Base-by-base conservation (phyloP, 2,329 filamentous ascomycete genomes). In the Colletotrichum camelliae region DNA sequence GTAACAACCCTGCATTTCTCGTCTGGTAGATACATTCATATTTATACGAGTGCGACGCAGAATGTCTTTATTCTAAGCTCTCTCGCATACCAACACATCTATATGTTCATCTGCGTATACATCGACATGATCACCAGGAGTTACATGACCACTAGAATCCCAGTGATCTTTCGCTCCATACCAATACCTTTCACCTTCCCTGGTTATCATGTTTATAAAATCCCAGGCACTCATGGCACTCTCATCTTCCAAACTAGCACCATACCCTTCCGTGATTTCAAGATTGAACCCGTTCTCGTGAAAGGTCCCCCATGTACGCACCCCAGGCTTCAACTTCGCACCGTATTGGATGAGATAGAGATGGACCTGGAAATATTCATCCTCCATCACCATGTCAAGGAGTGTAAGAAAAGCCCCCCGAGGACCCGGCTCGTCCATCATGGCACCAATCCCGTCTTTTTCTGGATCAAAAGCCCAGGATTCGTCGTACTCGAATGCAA, bases 281-380 rank as follows among this genome's bases (percentile, higher is more conserved):
- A 70, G 48, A 39, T 37, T 61, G 35, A 62, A n/a, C n/a, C 67
- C 67, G 21, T 64, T 33, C 1, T 37, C 57, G 37, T 62, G 52
- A 21, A 48, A 70, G 2, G 9, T 33, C 3, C 2, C 15, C 10
- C 13, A 2, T n/a, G 2, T 9, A 27, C 4, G 16, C 16, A 2
- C 15, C 27, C n/a, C n/a, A 29, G 58, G 37, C 24, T 64, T 70
- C 16, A 33, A 12, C 4, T 52, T 70, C 16, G 67, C 37, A 2
- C 67, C 57, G 27, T 64, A 16, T 16, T 70, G 57, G 1, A 64
- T 64, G 1, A 70, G 58, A 43, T 27, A 7, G 1, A 70, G 37
- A 2, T 5, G 0, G 7, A n/a, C 37, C 0, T 3, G 4, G 13
- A 55, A 6, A 21, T 12, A 0, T 60, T 29, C 15, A 2, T 39